Percentiles rank a stretch among this genome's conserved stretches.
These are phyloP conservation scores for Melanogaster broomeanus DNA, from an alignment of 768 basidiomycete genomes.

Conservation along the genomic window DNA sequence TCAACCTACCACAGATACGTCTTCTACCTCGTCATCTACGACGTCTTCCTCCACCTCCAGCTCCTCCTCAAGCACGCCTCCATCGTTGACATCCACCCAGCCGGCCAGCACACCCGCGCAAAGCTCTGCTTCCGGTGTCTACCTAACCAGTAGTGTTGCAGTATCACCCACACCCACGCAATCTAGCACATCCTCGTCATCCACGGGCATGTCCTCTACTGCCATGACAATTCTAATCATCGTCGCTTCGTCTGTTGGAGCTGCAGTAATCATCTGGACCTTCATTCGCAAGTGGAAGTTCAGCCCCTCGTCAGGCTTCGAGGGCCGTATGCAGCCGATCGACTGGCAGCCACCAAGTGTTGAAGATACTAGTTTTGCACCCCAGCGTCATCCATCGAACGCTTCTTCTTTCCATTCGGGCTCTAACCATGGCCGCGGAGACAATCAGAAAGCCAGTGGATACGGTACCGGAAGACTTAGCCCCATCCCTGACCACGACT, in stretches of 20 bases:
- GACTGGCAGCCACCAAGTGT: conserved; percentile 75
- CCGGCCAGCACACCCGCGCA: conserved; percentile 34
- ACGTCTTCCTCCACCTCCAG: conserved; percentile 17
- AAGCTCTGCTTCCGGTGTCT: conserved; percentile 56
- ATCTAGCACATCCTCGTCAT: conserved; percentile 14
- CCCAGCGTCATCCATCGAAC: conserved; percentile 53
- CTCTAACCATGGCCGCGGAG: conserved; percentile 37
- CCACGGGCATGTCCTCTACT: conserved; percentile 43
- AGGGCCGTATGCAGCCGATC: conserved; percentile 83
- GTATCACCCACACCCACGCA: conserved; percentile 28
- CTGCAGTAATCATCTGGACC: conserved; percentile 78
- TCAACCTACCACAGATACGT: conserved; percentile 15
- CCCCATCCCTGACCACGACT: conserved; percentile 73
- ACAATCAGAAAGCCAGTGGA: conserved; percentile 32
- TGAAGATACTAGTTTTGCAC: conserved; percentile 46
- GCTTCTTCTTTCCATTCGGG: conserved; percentile 73
- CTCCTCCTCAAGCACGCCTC: conserved; percentile 11
- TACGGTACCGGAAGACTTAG: conserved; percentile 33
- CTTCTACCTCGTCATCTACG: conserved; percentile 17
- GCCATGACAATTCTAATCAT: conserved; percentile 66
- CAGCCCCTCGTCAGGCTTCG: conserved; percentile 75
- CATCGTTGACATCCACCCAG: conserved; percentile 10
- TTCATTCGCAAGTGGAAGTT: conserved; percentile 93
- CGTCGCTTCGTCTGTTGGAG: conserved; percentile 68
- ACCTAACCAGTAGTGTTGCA: conserved; percentile 16